phyloP scores from a whole-genome alignment of 83 land plant species.

The Larix sibirica region DNA sequence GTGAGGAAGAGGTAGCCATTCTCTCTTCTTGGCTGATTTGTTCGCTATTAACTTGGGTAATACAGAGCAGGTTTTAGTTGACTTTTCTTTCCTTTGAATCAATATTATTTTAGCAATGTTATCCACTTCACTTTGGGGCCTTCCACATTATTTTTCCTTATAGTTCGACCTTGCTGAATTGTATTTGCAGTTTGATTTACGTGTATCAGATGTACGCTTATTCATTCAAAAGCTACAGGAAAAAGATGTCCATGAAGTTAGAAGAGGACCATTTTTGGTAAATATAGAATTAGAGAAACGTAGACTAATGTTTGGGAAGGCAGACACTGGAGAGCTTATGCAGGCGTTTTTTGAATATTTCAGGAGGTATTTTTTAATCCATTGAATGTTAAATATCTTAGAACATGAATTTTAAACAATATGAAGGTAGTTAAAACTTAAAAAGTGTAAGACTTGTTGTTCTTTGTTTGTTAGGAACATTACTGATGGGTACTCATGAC shows the following conservation, averaged over 20 bases:
- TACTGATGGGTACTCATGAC: too few relatives aligned
- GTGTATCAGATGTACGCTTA: conserved; percentile 48
- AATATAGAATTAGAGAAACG: conserved; percentile 83
- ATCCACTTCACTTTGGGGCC: not conserved
- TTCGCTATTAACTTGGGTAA: not conserved
- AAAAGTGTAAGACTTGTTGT: too few relatives aligned
- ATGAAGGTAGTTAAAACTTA: too few relatives aligned
- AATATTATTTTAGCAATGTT: not conserved
- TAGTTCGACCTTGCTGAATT: not conserved
- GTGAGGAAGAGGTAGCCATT: conserved; percentile 56
- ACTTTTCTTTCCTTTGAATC: not conserved
- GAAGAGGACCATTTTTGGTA: conserved; percentile 84
- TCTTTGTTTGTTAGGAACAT: too few relatives aligned
- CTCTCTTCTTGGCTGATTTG: not conserved
- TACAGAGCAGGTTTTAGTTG: not conserved
- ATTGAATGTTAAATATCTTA: not conserved
- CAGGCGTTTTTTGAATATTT: conserved; percentile 61
- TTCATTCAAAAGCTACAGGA: conserved; percentile 59
- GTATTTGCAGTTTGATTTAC: conserved; percentile 69
- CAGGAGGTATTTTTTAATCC: conserved; percentile 44
- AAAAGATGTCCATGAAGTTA: conserved; percentile 26
- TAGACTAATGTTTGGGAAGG: conserved; percentile 46
- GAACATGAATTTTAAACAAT: not conserved
- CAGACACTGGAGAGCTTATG: conserved; percentile 36
- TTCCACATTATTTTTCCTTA: not conserved